Percentiles rank a stretch among this genome's conserved stretches.
Conservation (phyloP, 768 basidiomycete genomes). For the Suillus americanus region DNA sequence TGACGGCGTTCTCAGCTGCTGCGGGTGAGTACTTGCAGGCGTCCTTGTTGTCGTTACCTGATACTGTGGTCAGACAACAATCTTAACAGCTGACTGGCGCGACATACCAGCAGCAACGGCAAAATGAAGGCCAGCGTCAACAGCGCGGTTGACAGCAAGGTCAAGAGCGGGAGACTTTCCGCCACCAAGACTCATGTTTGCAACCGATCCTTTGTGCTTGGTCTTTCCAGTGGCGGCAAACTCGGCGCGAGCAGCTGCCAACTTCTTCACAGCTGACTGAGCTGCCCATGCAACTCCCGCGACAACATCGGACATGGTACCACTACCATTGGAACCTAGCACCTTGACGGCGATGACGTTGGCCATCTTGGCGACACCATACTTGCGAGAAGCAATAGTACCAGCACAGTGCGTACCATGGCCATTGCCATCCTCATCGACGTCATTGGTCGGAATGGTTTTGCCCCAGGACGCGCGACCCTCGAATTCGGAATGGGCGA, state of each 20-base stretch:
- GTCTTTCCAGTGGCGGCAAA: slow-evolving; percentile 72
- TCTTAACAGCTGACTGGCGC: not conserved
- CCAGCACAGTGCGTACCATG: slow-evolving; percentile 96
- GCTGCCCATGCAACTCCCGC: slow-evolving; percentile 85
- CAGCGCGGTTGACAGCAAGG: slow-evolving; percentile 80
- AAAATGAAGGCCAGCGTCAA: slow-evolving; percentile 85
- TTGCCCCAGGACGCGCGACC: slow-evolving; percentile 92
- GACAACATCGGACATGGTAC: slow-evolving; percentile 93
- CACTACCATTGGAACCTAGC: slow-evolving; percentile 91
- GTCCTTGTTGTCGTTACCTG: slow-evolving; percentile 81
- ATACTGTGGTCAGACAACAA: not conserved
- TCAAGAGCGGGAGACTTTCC: slow-evolving; percentile 88
- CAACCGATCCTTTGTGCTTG: slow-evolving; percentile 90
- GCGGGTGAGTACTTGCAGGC: slow-evolving; percentile 95
- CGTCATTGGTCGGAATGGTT: slow-evolving; percentile 83
- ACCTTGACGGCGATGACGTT: slow-evolving; percentile 90
- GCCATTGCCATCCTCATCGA: slow-evolving; percentile 90
- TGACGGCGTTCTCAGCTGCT: slow-evolving; percentile 83
- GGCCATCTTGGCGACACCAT: slow-evolving; percentile 95
- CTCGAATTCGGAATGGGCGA: slow-evolving; percentile 81
- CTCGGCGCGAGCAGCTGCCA: slow-evolving; percentile 62
- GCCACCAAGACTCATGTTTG: slow-evolving; percentile 97
- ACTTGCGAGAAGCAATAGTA: slow-evolving; percentile 90
- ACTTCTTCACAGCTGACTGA: slow-evolving; percentile 49
- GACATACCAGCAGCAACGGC: slow-evolving; percentile 90